Conservation (phyloP, 352 stramenopile genomes). For the Phytophthora syringae region DNA sequence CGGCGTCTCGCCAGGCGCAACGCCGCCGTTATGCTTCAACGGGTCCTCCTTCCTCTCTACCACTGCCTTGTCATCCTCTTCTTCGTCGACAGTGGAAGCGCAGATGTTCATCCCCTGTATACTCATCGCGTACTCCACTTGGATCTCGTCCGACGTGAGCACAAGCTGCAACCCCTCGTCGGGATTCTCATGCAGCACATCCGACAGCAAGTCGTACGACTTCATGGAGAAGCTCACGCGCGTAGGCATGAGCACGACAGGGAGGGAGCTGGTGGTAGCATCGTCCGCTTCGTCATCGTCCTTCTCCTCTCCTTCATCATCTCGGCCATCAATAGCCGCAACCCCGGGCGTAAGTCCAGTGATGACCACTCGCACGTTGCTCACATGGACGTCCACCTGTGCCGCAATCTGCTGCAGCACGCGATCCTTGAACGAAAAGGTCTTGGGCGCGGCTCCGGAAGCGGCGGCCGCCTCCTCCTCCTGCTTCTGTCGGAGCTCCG, state of each 20-base stretch:
- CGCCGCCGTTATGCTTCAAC: conserved; percentile 32
- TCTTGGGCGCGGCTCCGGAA: conserved; percentile 18
- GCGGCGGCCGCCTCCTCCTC: conserved; percentile 22
- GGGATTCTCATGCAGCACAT: conserved; percentile 51
- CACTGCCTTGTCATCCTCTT: conserved; percentile 14
- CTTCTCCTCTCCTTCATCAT: conserved; percentile 34
- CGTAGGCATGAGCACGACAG: conserved; percentile 38
- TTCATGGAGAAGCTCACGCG: conserved; percentile 42
- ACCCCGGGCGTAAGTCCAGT: conserved; percentile 33
- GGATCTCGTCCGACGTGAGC: conserved; percentile 56
- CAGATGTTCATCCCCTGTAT: conserved; percentile 58
- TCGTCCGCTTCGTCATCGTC: conserved; percentile 27
- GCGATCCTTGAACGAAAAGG: conserved; percentile 68
- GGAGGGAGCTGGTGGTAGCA: conserved; percentile 32
- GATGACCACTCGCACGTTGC: conserved; percentile 45
- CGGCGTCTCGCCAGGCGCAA: conserved; percentile 32
- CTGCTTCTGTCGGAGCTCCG: conserved; percentile 39
- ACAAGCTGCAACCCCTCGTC: conserved; percentile 58
- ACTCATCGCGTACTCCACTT: conserved; percentile 51
- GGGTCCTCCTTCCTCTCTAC: conserved; percentile 32
- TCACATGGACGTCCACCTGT: conserved; percentile 65
- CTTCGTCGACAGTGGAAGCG: conserved; percentile 38
- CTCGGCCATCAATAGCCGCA: conserved; percentile 33
- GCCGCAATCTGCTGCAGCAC: conserved; percentile 66
- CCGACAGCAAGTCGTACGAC: conserved; percentile 47